Conservation (phyloP, 176 grass and related monocot genomes). For the Leersia perrieri region DNA sequence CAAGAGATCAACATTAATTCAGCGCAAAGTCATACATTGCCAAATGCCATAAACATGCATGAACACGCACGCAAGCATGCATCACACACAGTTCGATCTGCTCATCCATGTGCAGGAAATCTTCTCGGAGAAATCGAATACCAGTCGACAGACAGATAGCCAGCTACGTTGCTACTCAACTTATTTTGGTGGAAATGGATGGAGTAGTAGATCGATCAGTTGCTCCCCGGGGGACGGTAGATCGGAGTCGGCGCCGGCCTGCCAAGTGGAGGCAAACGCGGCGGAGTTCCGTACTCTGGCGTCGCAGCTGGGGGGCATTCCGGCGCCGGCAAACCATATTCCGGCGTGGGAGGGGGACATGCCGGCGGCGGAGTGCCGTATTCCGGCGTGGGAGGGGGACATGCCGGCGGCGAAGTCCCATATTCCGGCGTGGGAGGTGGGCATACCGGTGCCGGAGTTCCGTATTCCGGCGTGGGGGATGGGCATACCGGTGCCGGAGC, state of each 20-base stretch:
- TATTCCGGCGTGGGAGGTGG: background rate
- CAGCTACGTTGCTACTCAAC: background rate
- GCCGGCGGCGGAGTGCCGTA: too few relatives aligned
- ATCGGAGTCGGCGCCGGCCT: conserved; percentile 4
- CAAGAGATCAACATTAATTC: too few relatives aligned
- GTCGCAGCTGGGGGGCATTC: background rate
- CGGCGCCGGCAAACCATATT: too few relatives aligned
- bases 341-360: too few relatives aligned
- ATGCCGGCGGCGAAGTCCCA: background rate
- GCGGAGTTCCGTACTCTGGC: background rate
- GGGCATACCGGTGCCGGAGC: too few relatives aligned
- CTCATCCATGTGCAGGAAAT: too few relatives aligned
- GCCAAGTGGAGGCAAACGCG: background rate
- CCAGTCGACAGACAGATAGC: background rate
- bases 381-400: background rate
- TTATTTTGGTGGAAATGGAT: background rate
- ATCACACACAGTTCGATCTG: background rate
- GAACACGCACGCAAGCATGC: background rate
- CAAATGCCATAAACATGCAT: too few relatives aligned
- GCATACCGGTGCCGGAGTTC: background rate
- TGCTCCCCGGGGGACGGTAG: conserved; percentile 20
- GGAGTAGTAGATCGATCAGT: background rate
- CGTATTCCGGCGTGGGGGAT: background rate
- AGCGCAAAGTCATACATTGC: too few relatives aligned
- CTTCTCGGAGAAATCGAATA: background rate